A percentile compares a stretch with the other conserved stretches of the same genome.
Evolutionary conservation across 1,284 basidiomycete genomes (phyloP).

Genomic region (Dichomitus squalens): DNA sequence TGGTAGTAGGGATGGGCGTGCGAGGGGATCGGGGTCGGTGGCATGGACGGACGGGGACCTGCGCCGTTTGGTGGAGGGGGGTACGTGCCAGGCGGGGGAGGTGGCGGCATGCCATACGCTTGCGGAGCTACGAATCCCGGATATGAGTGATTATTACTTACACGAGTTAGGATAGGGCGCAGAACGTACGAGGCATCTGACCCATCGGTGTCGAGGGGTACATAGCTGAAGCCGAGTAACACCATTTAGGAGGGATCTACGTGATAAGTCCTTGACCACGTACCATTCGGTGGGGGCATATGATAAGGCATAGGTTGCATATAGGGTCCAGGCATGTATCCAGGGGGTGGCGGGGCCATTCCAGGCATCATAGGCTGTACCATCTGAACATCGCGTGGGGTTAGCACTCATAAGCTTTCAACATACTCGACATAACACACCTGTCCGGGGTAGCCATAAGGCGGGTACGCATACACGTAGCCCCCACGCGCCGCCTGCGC

Average conservation of each 20-base stretch:
- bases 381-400: constrained; percentile 16
- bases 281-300: constrained; percentile 74
- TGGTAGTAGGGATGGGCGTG: constrained; percentile 86
- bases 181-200: constrained; percentile 75
- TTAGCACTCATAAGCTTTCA: neutral
- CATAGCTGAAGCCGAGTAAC: constrained; percentile 55
- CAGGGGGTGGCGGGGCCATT: constrained; percentile 76
- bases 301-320: constrained; percentile 85
- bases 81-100: constrained; percentile 63
- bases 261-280: constrained; percentile 14
- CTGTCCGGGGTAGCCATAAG: constrained; percentile 75
- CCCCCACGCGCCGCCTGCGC: constrained; percentile 62
- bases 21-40: constrained; percentile 80
- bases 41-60: constrained; percentile 79
- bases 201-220: constrained; percentile 76
- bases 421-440: constrained; percentile 39
- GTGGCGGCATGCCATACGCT: constrained; percentile 64
- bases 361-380: constrained; percentile 77
- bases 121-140: constrained; percentile 49
- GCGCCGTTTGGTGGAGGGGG: constrained; percentile 74
- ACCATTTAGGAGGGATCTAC: neutral
- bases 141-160: neutral
- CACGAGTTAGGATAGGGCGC: neutral
- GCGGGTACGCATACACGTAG: constrained; percentile 73
- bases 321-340: constrained; percentile 72